A percentile compares a stretch with the other conserved stretches of the same genome.
Evolutionary conservation across 2,329 filamentous ascomycete genomes (phyloP).

Genomic region (Xylariaceae sp.): DNA sequence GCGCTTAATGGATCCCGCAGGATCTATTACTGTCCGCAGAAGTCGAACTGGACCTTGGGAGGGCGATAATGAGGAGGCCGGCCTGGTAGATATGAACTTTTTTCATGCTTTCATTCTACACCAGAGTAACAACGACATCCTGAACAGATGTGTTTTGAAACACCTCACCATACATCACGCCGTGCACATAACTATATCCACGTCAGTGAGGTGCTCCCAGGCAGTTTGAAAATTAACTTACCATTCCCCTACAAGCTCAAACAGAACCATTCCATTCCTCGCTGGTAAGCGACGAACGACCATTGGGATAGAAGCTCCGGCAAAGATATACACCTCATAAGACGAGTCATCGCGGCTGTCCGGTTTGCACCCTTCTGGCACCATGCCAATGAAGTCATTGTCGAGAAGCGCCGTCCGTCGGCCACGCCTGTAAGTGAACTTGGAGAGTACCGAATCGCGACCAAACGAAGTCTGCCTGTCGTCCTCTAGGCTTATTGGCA

Average conservation of each 20-base stretch:
- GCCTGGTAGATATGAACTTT: no score
- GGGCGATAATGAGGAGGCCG: no score
- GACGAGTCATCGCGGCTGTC: background rate
- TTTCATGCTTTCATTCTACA: no score
- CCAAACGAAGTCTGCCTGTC: background rate
- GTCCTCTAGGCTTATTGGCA: background rate
- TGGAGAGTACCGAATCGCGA: background rate
- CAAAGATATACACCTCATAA: background rate
- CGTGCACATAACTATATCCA: background rate
- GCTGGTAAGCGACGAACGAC: background rate
- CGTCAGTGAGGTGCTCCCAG: background rate
- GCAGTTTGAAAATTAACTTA: background rate
- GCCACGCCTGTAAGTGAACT: background rate
- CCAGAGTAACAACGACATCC: no score
- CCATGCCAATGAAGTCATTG: background rate
- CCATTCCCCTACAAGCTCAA: background rate
- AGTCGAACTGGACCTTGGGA: no score
- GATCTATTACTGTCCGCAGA: no score
- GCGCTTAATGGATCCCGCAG: no score
- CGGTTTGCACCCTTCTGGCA: background rate
- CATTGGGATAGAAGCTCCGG: background rate
- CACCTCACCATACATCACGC: background rate
- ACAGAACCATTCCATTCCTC: background rate
- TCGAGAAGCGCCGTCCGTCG: background rate
- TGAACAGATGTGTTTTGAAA: background rate